A percentile compares a stretch with the other conserved stretches of the same genome.
Evolutionary conservation across 176 grass and related monocot genomes (phyloP).

Genomic region (Raddia distichophylla): DNA sequence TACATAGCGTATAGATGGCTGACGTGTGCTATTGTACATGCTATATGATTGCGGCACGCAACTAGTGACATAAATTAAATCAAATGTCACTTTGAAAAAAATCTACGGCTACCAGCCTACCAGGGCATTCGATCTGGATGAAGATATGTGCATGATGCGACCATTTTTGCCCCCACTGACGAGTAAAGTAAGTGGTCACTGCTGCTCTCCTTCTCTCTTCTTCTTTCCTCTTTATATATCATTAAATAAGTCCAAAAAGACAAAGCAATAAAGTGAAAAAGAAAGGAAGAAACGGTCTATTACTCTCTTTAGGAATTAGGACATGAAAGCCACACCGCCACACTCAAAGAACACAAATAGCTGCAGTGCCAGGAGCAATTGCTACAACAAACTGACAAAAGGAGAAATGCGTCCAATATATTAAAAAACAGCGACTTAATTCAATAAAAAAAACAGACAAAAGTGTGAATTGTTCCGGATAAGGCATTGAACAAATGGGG

Average conservation of each 20-base stretch:
- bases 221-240: not conserved
- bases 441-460: not conserved
- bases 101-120: not conserved
- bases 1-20: no score
- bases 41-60: not conserved
- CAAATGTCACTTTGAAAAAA: not conserved
- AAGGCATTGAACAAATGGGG: constrained; percentile 22
- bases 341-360: constrained; percentile 15
- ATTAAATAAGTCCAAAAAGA: constrained; percentile 7
- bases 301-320: constrained; percentile 38
- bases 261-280: constrained; percentile 26
- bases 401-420: not conserved
- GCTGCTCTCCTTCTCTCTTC: not conserved
- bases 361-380: not conserved
- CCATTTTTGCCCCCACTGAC: constrained; percentile 18
- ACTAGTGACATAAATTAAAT: not conserved
- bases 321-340: constrained; percentile 32
- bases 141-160: not conserved
- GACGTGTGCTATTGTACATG: no score
- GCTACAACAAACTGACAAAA: constrained; percentile 13
- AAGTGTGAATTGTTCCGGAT: constrained; percentile 14
- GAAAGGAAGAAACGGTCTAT: not conserved
- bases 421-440: not conserved
- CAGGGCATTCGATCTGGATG: constrained; percentile 19
- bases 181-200: not conserved